These are phyloP conservation scores for Dothideomycetes sp. DNA, from an alignment of 2,329 filamentous ascomycete species.

Conservation along the genomic window DNA sequence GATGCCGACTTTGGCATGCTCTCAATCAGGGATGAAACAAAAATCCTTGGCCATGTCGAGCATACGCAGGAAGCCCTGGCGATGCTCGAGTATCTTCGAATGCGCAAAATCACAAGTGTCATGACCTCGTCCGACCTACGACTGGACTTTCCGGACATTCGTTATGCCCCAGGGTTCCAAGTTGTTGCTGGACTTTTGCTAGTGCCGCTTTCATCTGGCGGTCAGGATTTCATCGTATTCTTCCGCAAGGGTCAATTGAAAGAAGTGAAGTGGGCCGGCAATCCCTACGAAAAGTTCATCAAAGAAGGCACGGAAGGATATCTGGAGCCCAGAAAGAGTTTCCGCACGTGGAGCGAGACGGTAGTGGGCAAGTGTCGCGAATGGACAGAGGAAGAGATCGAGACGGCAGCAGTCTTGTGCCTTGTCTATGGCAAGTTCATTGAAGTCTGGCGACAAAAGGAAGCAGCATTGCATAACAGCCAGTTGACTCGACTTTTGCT, in stretches of 20 bases:
- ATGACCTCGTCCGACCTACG: constrained; percentile 65
- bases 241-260: constrained; percentile 68
- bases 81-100: constrained; percentile 72
- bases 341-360: constrained; percentile 71
- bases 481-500: constrained; percentile 68
- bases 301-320: constrained; percentile 62
- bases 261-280: constrained; percentile 78
- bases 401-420: constrained; percentile 79
- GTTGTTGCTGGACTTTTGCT: constrained; percentile 69
- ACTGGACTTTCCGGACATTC: constrained; percentile 69
- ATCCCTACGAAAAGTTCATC: constrained; percentile 69
- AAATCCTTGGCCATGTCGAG: constrained; percentile 64
- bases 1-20: constrained; percentile 78
- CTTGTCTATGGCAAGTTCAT: constrained; percentile 85
- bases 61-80: constrained; percentile 75
- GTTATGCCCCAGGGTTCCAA: constrained; percentile 68
- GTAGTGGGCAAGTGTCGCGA: constrained; percentile 74
- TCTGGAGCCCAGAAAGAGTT: constrained; percentile 68
- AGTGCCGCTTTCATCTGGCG: constrained; percentile 66
- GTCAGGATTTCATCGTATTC: constrained; percentile 80
- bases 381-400: constrained; percentile 81
- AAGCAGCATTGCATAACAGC: constrained; percentile 70
- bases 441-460: constrained; percentile 86
- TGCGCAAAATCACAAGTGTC: constrained; percentile 65
- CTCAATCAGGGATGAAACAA: constrained; percentile 80